phyloP scores from a whole-genome alignment of 371 early-diverging fungal genomes.

The Mortierella sp. region DNA sequence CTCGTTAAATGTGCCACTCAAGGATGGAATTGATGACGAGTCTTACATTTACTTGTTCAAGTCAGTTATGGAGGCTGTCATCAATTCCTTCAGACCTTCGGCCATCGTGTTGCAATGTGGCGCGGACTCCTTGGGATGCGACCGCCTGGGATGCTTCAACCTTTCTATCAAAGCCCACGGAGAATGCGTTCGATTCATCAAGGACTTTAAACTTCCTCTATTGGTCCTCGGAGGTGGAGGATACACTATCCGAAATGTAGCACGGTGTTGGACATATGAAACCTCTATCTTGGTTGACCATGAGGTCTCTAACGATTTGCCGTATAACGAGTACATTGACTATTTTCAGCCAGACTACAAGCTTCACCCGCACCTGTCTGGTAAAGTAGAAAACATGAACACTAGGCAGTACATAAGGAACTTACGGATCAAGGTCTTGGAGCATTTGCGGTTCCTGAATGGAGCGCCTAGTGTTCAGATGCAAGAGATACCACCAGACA shows the following conservation, averaged over 20 bases:
- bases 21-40: constrained; percentile 92
- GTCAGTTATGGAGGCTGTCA: constrained; percentile 82
- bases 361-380: constrained; percentile 84
- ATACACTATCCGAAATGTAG: constrained; percentile 95
- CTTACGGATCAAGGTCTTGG: constrained; percentile 83
- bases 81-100: constrained; percentile 84
- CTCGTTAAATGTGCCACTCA: constrained; percentile 93
- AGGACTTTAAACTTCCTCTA: constrained; percentile 84
- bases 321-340: constrained; percentile 80
- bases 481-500: constrained; percentile 87
- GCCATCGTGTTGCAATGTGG: constrained; percentile 96
- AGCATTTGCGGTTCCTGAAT: constrained; percentile 91
- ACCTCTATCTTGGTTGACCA: constrained; percentile 87
- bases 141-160: constrained; percentile 94
- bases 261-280: constrained; percentile 96
- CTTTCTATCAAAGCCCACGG: constrained; percentile 92
- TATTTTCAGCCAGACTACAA: constrained; percentile 91
- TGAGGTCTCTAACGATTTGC: constrained; percentile 80
- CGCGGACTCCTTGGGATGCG: constrained; percentile 95
- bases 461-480: constrained; percentile 98
- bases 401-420: constrained; percentile 86
- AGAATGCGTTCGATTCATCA: constrained; percentile 88
- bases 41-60: constrained; percentile 89
- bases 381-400: constrained; percentile 92
- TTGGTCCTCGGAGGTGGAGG: constrained; percentile 96